A percentile compares a stretch with the other conserved stretches of the same genome.
These are phyloP conservation scores for Schizothecium vesticola DNA, from an alignment of 495 filamentous ascomycete species.

Conservation along the genomic window DNA sequence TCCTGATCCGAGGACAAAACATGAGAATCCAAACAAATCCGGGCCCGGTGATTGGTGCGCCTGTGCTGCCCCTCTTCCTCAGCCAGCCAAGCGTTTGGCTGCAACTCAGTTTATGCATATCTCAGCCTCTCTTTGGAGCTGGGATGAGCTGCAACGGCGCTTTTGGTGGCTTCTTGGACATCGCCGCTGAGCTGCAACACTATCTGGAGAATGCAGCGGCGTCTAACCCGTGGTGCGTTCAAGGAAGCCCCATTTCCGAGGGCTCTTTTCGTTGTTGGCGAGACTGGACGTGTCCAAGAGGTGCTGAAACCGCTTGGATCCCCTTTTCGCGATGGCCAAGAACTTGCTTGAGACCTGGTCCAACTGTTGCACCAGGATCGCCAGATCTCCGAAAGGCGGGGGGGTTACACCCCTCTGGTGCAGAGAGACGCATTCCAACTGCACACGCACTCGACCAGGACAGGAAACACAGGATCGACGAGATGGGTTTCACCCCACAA, in stretches of 20 bases:
- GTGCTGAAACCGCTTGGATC: not conserved
- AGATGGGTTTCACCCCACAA: not conserved
- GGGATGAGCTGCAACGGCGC: not conserved
- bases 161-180: not conserved
- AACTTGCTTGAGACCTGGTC: not conserved
- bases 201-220: not conserved
- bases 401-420: not conserved
- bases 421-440: not conserved
- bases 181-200: not conserved
- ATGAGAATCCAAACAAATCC: not conserved
- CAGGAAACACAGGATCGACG: conserved; percentile 1
- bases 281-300: not conserved
- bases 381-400: conserved; percentile 3
- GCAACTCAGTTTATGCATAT: not conserved
- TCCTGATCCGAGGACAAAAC: not conserved
- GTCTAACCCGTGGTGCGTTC: not conserved
- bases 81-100: not conserved
- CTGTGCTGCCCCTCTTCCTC: not conserved
- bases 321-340: not conserved
- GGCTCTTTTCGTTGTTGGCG: not conserved
- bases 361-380: not conserved
- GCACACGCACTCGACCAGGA: not conserved
- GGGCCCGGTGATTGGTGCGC: not conserved
- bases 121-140: not conserved
- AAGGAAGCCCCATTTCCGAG: not conserved